phyloP scores from a whole-genome alignment of 2,329 filamentous ascomycete species.

The Colletotrichum shisoi region DNA sequence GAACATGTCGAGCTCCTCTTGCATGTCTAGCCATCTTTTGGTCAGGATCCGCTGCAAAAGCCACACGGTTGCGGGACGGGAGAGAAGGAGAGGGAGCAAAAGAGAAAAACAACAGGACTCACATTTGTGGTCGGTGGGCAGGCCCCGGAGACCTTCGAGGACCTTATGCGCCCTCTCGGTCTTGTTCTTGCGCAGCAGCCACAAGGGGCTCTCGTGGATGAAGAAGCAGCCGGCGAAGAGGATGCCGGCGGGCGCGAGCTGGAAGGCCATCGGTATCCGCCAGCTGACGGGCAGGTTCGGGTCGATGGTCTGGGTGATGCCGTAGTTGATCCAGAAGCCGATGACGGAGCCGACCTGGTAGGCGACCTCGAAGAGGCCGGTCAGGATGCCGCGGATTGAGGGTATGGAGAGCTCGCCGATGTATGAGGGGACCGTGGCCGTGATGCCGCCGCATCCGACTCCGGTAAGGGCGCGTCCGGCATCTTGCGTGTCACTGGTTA shows the following conservation, averaged over 20 bases:
- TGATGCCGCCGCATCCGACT: slow-evolving; percentile 60
- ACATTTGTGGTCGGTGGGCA: slow-evolving; percentile 52
- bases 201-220: slow-evolving; percentile 42
- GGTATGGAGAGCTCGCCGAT: slow-evolving; percentile 69
- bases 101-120: background rate
- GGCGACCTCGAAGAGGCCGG: slow-evolving; percentile 61
- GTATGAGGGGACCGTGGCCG: slow-evolving; percentile 68
- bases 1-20: slow-evolving; percentile 59
- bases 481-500: slow-evolving; percentile 38
- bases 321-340: slow-evolving; percentile 63
- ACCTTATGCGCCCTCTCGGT: slow-evolving; percentile 45
- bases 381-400: slow-evolving; percentile 64
- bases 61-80: too few relatives aligned
- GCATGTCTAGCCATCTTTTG: slow-evolving; percentile 44
- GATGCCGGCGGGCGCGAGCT: slow-evolving; percentile 54
- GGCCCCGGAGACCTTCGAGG: slow-evolving; percentile 54
- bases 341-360: slow-evolving; percentile 62
- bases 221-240: slow-evolving; percentile 57
- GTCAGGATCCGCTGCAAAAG: background rate
- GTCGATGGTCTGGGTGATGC: slow-evolving; percentile 52
- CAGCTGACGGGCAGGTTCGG: slow-evolving; percentile 50
- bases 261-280: slow-evolving; percentile 60
- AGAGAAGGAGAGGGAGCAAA: too few relatives aligned
- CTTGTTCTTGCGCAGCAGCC: slow-evolving; percentile 39
- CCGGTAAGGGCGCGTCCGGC: slow-evolving; percentile 65